These are phyloP conservation scores for Favolaschia claudopus DNA, from an alignment of 768 basidiomycete genomes.

Conservation along the genomic window DNA sequence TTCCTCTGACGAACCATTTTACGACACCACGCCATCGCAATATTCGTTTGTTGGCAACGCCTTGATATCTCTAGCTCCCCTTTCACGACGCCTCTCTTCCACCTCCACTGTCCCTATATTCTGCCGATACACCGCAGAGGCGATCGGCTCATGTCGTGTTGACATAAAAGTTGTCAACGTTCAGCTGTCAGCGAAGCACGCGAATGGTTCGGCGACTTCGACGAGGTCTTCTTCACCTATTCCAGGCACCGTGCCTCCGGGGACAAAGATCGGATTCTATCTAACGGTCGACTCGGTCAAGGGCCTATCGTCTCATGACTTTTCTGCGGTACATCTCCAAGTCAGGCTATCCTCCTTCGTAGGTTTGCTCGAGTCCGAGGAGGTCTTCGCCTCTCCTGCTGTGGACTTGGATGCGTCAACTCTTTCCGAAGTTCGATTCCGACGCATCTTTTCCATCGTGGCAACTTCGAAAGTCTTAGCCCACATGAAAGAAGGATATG, in stretches of 20 bases:
- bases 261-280: conserved; percentile 86
- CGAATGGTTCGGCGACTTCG: conserved; percentile 66
- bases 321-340: conserved; percentile 86
- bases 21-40: conserved; percentile 84
- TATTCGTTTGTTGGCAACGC: conserved; percentile 95
- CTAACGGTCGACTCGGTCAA: conserved; percentile 87
- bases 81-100: conserved; percentile 79
- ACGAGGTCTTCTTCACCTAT: conserved; percentile 81
- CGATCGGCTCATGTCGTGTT: conserved; percentile 93
- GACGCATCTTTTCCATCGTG: conserved; percentile 81
- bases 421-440: conserved; percentile 83
- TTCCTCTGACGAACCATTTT: conserved; percentile 92
- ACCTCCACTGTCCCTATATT: conserved; percentile 86
- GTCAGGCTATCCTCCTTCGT: conserved; percentile 88
- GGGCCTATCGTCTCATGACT: conserved; percentile 91
- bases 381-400: conserved; percentile 78
- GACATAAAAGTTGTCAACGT: conserved; percentile 84
- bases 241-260: conserved; percentile 70
- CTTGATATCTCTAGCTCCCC: conserved; percentile 79
- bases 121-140: conserved; percentile 93
- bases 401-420: conserved; percentile 78
- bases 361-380: conserved; percentile 78
- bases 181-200: conserved; percentile 64
- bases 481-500: conserved; percentile 79
- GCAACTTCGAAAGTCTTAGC: conserved; percentile 75